Base-by-base conservation (phyloP, 805 yeast species). In the Jamesozyma hellenica region DNA sequence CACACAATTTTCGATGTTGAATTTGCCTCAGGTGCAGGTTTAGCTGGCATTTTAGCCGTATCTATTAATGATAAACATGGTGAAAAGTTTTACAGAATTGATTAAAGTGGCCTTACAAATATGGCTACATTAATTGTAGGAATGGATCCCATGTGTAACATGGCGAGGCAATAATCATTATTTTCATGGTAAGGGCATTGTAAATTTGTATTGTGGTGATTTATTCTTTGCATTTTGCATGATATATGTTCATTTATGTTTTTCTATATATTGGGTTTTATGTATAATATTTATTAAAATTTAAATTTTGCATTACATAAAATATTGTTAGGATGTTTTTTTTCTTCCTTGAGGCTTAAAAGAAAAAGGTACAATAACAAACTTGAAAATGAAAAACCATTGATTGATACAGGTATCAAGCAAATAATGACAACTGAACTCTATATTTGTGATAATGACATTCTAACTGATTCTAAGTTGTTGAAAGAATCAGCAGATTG, bases 121-220 rank as follows among this genome's bases (percentile, higher is more conserved):
- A 45, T 64, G 32, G 40, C 51, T 45, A 56, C 59, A 15, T 53
- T 58, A 55, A 40, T 52, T 4, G 45, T 55, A 5, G 68, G 70
- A 23, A 58, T 65, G 51, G 64, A 66, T 9, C 76, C 75, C 78
- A 4, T 78, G 78, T 27, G 61, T 53, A 46, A 63, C 58, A 47
- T 63, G 50, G 66, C 60, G 46, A 49, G 58, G 55, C 34, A 63
- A 53, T 38, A 43, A 56, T n/a, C 35, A 42, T 16, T 51, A 47
- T 23, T 55, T 61, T 42, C 31, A 44, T 16, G 46, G 54, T 25
- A 45, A 35, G 3, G 75, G 75, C 13, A 58, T 64, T n/a, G 52
- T 56, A 6, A 63, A 67, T 42, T 68, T 61, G 48, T 71, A 62
- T 50, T 56, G 65, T 38, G 73, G 70, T 38, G 69, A 67, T 41